Base-by-base conservation (phyloP, 208 protist genomes). In the Strigomonas culicis region DNA sequence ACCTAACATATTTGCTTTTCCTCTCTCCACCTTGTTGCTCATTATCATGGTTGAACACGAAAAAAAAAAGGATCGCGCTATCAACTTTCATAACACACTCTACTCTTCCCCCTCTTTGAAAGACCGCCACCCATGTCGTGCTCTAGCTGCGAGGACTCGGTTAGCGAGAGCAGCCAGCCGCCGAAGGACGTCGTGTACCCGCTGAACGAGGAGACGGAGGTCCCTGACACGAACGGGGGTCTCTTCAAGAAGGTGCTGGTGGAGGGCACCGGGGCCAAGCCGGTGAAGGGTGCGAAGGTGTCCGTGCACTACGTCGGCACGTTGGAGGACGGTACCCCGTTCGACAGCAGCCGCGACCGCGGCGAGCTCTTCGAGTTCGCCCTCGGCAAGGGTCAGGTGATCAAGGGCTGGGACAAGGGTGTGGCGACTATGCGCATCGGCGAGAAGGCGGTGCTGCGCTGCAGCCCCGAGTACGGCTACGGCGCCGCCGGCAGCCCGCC, bases 381-480 rank as follows among this genome's bases (percentile, higher is more conserved):
- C 15, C 65, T 97, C 17, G 92, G 90, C 47, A 74, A 83, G 17
- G 90, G 90, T 10, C 77, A 96, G 72, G 93, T 97, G 8, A 97
- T 97, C 66, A 92, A 93, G 63, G 92, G 90, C 27, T 96, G 92
- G 93, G 93, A 97, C 58, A 77, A 84, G 46, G 89, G 93, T 46
- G 86, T 97, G 43, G 79, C 82, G 11, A 94, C 93, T 4, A 97
- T 97, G 93, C 77, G 76, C 13, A 66, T 88, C 15, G 93, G 93
- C 21, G 93, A 97, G 76, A 93, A 86, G 68, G 75, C 86, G 17
- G 63, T 88, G 21, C 69, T 97, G 49, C 73, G 67, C 50, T 90
- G 83, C 68, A 73, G 70, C 4, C 70, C 89, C 0, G 86, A 90
- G 27, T 96, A 94, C 75, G 91, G 74, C 41, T 97, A 97, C 70